Conservation (phyloP, 1,284 basidiomycete species). For the Anthracocystis panici-leucophaei region DNA sequence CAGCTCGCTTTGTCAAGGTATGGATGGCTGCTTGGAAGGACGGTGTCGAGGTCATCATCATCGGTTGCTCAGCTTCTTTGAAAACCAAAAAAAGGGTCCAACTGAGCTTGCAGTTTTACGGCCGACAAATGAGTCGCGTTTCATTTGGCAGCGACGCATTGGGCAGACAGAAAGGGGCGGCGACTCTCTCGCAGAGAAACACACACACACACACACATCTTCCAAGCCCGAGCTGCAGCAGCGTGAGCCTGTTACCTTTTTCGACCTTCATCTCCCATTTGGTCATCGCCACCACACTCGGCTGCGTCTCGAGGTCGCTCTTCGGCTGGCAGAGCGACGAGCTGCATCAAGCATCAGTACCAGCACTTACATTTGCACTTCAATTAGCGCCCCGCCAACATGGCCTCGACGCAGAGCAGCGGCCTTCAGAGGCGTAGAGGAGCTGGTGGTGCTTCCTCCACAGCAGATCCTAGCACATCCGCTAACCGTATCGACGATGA, state of each 20-base stretch:
- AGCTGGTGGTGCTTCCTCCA: slow-evolving; percentile 26
- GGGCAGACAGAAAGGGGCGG: slow-evolving; percentile 20
- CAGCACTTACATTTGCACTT: not conserved
- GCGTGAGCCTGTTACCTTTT: too few species aligned
- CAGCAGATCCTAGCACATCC: slow-evolving; percentile 39
- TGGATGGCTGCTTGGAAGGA: slow-evolving; percentile 11
- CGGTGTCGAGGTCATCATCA: not conserved
- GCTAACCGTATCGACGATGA: slow-evolving; percentile 35
- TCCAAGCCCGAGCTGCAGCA: slow-evolving; percentile 9
- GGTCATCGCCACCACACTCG: not conserved
- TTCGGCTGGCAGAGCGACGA: too few species aligned
- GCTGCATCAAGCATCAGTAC: not conserved
- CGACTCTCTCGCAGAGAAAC: not conserved
- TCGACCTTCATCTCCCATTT: not conserved
- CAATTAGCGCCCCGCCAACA: slow-evolving; percentile 5
- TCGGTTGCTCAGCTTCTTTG: not conserved
- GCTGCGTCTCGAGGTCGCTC: too few species aligned
- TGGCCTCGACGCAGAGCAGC: slow-evolving; percentile 39
- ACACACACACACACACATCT: slow-evolving; percentile 8
- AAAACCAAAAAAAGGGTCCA: slow-evolving; percentile 23
- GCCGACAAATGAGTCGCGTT: slow-evolving; percentile 27
- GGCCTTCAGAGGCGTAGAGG: slow-evolving; percentile 46
- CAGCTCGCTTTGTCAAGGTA: not conserved
- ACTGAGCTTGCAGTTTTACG: slow-evolving; percentile 3
- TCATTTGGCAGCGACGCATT: slow-evolving; percentile 12